Conservation (phyloP, 2,329 filamentous ascomycete genomes). For the Monosporascus sp. region DNA sequence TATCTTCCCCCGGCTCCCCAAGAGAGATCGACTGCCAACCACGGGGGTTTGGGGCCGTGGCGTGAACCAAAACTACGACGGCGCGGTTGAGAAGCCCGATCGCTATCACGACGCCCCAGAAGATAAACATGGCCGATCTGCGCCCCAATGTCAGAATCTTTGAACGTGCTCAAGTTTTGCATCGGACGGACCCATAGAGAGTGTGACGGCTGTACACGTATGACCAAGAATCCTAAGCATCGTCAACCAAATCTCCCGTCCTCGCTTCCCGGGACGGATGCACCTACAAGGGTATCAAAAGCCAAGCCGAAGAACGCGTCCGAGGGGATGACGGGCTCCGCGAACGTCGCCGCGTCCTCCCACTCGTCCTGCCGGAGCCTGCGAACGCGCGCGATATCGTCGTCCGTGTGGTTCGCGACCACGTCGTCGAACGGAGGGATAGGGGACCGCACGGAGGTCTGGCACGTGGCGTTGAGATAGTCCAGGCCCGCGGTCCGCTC, state of each 20-base stretch:
- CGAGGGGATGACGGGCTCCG: conserved; percentile 30
- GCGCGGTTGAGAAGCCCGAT: conserved; percentile 32
- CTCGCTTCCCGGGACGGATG: background rate
- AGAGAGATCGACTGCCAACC: conserved; percentile 3
- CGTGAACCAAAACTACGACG: background rate
- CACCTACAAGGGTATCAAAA: conserved; percentile 33
- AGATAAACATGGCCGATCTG: conserved; percentile 32
- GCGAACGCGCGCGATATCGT: conserved; percentile 25
- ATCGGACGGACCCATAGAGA: conserved; percentile 30
- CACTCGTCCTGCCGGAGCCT: conserved; percentile 26
- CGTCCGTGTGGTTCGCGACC: conserved; percentile 29
- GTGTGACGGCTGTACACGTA: conserved; percentile 32
- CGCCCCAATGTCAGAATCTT: background rate
- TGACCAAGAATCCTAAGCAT: conserved; percentile 26
- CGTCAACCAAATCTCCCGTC: background rate
- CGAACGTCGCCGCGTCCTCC: conserved; percentile 8
- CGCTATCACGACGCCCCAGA: conserved; percentile 35
- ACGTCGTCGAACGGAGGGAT: conserved; percentile 31
- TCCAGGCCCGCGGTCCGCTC: conserved; percentile 19
- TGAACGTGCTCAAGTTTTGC: background rate
- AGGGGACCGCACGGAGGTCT: conserved; percentile 10
- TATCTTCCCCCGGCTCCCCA: conserved; percentile 1
- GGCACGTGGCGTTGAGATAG: conserved; percentile 32
- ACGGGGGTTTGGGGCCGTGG: background rate
- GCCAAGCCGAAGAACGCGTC: conserved; percentile 29